phyloP scores from a whole-genome alignment of 1,284 basidiomycete species.

The Apiotrichum veenhuisii region DNA sequence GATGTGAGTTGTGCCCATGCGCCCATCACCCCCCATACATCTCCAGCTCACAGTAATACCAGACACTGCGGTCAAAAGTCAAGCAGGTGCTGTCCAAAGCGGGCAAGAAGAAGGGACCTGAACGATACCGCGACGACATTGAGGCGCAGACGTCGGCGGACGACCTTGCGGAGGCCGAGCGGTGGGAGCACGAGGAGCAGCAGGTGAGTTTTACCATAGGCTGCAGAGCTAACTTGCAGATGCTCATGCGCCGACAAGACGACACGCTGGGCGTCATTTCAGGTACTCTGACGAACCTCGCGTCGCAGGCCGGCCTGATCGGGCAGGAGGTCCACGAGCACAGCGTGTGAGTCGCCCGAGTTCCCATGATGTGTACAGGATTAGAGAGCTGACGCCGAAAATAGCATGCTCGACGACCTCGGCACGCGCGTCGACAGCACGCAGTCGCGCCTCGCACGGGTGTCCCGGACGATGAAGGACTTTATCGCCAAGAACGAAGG shows the following conservation, averaged over 20 bases:
- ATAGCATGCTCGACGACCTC: slow-evolving; percentile 76
- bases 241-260: slow-evolving; percentile 81
- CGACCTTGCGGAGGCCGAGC: slow-evolving; percentile 56
- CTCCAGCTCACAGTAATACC: not conserved
- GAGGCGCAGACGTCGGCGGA: slow-evolving; percentile 51
- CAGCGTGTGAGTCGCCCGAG: slow-evolving; percentile 76
- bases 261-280: slow-evolving; percentile 76
- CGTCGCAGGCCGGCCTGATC: slow-evolving; percentile 84
- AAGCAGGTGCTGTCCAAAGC: not conserved
- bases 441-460: slow-evolving; percentile 64
- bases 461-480: slow-evolving; percentile 68
- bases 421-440: slow-evolving; percentile 70
- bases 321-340: slow-evolving; percentile 83
- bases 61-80: slow-evolving; percentile 4
- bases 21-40: not conserved
- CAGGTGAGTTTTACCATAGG: slow-evolving; percentile 54
- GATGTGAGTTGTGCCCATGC: slow-evolving; percentile 58
- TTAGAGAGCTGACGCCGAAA: too few species aligned
- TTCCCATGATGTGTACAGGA: too few species aligned
- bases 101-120: not conserved
- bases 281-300: slow-evolving; percentile 72
- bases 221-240: slow-evolving; percentile 51
- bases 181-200: slow-evolving; percentile 77
- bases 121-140: slow-evolving; percentile 4
- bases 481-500: slow-evolving; percentile 81